These are phyloP conservation scores for Microdochium paspali DNA, from an alignment of 2,329 filamentous ascomycete genomes.

Conservation along the genomic window DNA sequence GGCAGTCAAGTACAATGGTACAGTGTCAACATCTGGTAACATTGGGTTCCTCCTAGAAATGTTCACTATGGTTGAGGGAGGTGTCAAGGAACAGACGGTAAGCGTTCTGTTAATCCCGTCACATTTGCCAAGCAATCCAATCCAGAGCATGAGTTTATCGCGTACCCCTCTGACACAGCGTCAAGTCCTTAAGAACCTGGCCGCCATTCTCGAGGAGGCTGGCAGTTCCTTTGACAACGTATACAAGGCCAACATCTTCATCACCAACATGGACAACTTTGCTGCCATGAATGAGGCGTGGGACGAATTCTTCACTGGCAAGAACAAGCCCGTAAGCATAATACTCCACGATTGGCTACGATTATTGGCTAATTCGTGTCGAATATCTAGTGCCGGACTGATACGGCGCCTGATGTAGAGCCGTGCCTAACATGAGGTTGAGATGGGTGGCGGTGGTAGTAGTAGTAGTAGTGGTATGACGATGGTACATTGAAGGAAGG, in stretches of 20 bases:
- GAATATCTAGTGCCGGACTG: conserved; percentile 4
- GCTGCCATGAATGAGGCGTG: conserved; percentile 68
- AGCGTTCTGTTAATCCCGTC: conserved; percentile 7
- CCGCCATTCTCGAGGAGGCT: conserved; percentile 59
- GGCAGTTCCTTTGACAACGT: conserved; percentile 56
- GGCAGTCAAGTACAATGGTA: conserved; percentile 30
- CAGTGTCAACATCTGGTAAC: not conserved
- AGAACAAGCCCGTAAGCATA: not conserved
- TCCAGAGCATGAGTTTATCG: too few species aligned
- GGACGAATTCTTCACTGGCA: conserved; percentile 49
- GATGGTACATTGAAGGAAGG: too few species aligned
- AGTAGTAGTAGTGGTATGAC: too few species aligned
- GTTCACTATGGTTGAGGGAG: conserved; percentile 52
- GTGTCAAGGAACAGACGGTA: conserved; percentile 55
- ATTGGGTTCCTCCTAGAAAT: conserved; percentile 22
- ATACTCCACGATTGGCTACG: too few species aligned
- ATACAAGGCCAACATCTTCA: conserved; percentile 66
- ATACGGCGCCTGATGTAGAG: conserved; percentile 12
- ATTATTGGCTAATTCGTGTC: not conserved
- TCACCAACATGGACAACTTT: conserved; percentile 66
- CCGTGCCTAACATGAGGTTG: too few species aligned
- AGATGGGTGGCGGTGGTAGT: too few species aligned
- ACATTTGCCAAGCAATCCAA: too few species aligned
- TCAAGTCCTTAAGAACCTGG: conserved; percentile 62
- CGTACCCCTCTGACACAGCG: conserved; percentile 21